Base-by-base conservation (phyloP, 176 grass and related monocot genomes). In the Carex pumila region DNA sequence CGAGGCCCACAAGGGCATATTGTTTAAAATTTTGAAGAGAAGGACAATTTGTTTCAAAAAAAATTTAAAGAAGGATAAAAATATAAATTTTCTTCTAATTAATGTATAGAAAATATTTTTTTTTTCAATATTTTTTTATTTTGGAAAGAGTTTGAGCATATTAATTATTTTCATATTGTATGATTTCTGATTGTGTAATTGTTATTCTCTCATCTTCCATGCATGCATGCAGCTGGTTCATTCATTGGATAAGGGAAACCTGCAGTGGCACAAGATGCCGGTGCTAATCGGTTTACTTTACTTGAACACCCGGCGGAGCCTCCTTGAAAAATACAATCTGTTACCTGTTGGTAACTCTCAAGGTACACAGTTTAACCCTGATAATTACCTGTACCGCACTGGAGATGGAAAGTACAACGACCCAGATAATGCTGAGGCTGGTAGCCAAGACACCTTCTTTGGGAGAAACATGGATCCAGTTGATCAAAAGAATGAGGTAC, bases 241-340 rank as follows among this genome's bases (percentile, higher is more conserved):
- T 78, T 66, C 82, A 64, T 53, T 92, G 50, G 90, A 92, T 80
- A 89, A 64, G 87, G 69, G 84, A 19, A 85, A 85, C 47, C 29
- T 92, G 10, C 4, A 39, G 37, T 92, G 90, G 90, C 85, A 92
- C 78, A 83, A 83, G 71, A 58, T 92, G 90, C 90, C 90, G 15
- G 90, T 92, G 34, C 58, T 30, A 1, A 55, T 87, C 12, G 90
- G 90, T 56, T 81, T 92, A 71, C 1, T 79, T 62, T 92, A 92
- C 90, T 22, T 92, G 45, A 37, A 71, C 54, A 58, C 70, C 19
- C 85, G 90, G 6, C 85, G 90, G 17, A 19, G 82, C 19, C 90
- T 92, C 2, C 85, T 80, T 6, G 66, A 92, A 3, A 89, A 92
- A 58, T 89, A 89, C 68, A 74, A 87, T 71, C 64, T 92, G 19